These are phyloP conservation scores for Xerocomus potaroensis DNA, from an alignment of 768 basidiomycete species.

Conservation along the genomic window DNA sequence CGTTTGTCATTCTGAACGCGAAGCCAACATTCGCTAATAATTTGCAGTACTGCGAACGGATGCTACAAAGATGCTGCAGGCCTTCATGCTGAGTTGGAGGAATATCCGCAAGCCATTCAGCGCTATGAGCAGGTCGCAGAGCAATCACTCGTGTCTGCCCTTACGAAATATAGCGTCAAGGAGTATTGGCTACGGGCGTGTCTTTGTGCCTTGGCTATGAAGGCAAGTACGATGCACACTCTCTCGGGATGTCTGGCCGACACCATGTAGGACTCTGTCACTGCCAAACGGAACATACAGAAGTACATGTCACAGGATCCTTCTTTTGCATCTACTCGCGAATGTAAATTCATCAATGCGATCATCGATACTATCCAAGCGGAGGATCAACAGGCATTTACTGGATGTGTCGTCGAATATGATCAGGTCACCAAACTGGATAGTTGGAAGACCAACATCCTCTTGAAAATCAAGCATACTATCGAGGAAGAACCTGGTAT, in stretches of 20 bases:
- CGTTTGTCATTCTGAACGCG: slow-evolving; percentile 51
- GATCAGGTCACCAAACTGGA: slow-evolving; percentile 92
- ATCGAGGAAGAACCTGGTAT: slow-evolving; percentile 55
- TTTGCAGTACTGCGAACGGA: slow-evolving; percentile 81
- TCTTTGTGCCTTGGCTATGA: slow-evolving; percentile 85
- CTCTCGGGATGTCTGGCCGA: slow-evolving; percentile 7
- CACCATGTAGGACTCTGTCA: slow-evolving; percentile 68
- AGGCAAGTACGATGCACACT: slow-evolving; percentile 46
- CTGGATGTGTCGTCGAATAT: slow-evolving; percentile 82
- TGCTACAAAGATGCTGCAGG: slow-evolving; percentile 98
- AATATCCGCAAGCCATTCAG: slow-evolving; percentile 80
- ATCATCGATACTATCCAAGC: slow-evolving; percentile 75
- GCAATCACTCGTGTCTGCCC: slow-evolving; percentile 68
- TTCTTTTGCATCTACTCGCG: slow-evolving; percentile 83
- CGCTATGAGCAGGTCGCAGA: slow-evolving; percentile 90
- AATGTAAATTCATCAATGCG: slow-evolving; percentile 80
- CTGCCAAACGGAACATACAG: slow-evolving; percentile 72
- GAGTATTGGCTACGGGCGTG: slow-evolving; percentile 91
- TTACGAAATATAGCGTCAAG: slow-evolving; percentile 99
- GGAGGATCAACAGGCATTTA: slow-evolving; percentile 71
- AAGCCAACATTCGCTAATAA: slow-evolving; percentile 1
- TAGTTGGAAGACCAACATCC: slow-evolving; percentile 90
- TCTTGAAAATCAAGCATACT: slow-evolving; percentile 85
- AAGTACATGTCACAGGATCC: slow-evolving; percentile 80
- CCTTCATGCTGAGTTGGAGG: slow-evolving; percentile 82